Percentiles rank a stretch among this genome's conserved stretches.
phyloP scores from a whole-genome alignment of 140 eudicot genomes.

The Ambrosia hybrid region DNA sequence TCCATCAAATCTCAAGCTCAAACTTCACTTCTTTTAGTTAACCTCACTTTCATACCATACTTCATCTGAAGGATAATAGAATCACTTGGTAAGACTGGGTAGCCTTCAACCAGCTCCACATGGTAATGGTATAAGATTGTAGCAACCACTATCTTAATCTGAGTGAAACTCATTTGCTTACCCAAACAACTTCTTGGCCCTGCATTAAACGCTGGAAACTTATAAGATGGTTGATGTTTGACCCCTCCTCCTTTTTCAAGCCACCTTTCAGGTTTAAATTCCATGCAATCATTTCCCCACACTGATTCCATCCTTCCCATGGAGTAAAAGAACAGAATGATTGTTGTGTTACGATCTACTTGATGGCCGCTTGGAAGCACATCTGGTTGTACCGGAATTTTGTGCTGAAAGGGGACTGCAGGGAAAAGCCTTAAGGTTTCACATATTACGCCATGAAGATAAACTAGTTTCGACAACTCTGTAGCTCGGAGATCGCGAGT shows the following conservation, averaged over 20 bases:
- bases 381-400: slow-evolving; percentile 24
- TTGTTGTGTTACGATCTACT: slow-evolving; percentile 15
- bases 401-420: slow-evolving; percentile 29
- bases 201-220: slow-evolving; percentile 42
- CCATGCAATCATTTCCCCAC: slow-evolving; percentile 38
- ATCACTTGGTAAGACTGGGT: slow-evolving; percentile 1
- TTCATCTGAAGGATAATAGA: slow-evolving; percentile 7
- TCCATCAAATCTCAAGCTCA: neutral
- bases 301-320: slow-evolving; percentile 24
- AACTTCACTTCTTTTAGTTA: slow-evolving; percentile 5
- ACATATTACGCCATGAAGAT: slow-evolving; percentile 45
- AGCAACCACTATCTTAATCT: slow-evolving; percentile 19
- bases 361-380: slow-evolving; percentile 43
- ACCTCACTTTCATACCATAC: slow-evolving; percentile 5
- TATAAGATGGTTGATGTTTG: slow-evolving; percentile 34
- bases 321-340: slow-evolving; percentile 22
- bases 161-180: slow-evolving; percentile 32
- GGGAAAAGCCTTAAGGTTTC: slow-evolving; percentile 46
- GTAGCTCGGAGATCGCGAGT: neutral
- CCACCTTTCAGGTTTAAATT: slow-evolving; percentile 53
- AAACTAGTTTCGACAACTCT: slow-evolving; percentile 27
- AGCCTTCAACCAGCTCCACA: neutral
- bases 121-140: neutral
- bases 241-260: slow-evolving; percentile 26
- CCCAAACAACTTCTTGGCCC: slow-evolving; percentile 50